A percentile compares a stretch with the other conserved stretches of the same genome.
Evolutionary conservation across 768 basidiomycete species (phyloP).

Genomic region (Mycena floridula): DNA sequence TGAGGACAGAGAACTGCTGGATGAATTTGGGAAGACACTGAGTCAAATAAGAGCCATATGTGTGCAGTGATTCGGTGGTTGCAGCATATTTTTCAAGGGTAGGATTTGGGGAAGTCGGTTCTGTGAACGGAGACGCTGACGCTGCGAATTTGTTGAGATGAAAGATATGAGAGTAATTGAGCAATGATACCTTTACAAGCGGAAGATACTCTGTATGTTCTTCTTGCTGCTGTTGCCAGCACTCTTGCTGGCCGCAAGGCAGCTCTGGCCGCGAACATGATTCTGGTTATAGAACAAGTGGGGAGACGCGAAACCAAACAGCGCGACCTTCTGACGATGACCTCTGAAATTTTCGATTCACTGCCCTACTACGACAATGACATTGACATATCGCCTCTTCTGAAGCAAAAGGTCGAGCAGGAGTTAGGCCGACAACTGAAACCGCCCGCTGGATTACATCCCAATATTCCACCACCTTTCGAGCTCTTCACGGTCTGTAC

Average conservation of each 20-base stretch:
- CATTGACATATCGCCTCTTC: conserved; percentile 63
- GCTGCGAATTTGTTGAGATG: conserved; percentile 27
- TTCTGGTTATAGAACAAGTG: conserved; percentile 1
- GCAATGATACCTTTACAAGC: no score
- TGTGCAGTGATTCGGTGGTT: conserved; percentile 75
- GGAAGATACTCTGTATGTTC: no score
- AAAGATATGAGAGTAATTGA: neutral
- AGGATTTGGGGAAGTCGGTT: conserved; percentile 87
- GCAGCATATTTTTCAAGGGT: conserved; percentile 65
- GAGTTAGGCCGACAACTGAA: conserved; percentile 72
- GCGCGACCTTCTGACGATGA: neutral
- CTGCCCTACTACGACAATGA: conserved; percentile 96
- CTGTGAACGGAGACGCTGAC: conserved; percentile 75
- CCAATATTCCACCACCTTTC: conserved; percentile 58
- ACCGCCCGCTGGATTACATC: conserved; percentile 56
- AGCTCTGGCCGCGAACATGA: conserved; percentile 41
- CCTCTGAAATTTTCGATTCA: conserved; percentile 61
- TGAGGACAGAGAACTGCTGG: conserved; percentile 95
- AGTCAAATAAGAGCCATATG: conserved; percentile 88
- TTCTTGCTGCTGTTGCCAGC: conserved; percentile 35
- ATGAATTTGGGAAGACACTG: conserved; percentile 95
- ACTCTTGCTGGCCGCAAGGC: conserved; percentile 37
- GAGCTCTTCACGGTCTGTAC: conserved; percentile 65
- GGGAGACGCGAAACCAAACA: no score
- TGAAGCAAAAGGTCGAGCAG: conserved; percentile 70